phyloP scores from a whole-genome alignment of 176 grass and related monocot genomes.

The Oryza meridionalis region DNA sequence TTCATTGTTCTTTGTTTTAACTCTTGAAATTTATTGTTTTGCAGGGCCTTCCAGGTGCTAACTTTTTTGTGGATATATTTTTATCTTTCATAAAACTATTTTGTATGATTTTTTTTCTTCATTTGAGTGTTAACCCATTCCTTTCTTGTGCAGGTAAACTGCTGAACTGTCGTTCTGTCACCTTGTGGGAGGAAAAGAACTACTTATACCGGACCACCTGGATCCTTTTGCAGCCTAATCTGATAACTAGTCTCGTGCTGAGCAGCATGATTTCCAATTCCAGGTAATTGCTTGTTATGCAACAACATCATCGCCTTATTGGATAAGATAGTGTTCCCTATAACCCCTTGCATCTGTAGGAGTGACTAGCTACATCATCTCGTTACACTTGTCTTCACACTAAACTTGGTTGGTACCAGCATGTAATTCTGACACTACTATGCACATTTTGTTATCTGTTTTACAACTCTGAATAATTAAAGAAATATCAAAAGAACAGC shows the following conservation, averaged over 20 bases:
- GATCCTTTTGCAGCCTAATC: background rate
- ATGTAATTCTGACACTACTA: background rate
- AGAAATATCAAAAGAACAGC: background rate
- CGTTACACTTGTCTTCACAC: background rate
- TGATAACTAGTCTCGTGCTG: background rate
- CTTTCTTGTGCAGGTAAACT: constrained; percentile 48
- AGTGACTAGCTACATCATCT: background rate
- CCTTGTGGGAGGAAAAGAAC: background rate
- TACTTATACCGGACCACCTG: background rate
- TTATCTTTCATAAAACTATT: constrained; percentile 15
- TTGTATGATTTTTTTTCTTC: constrained; percentile 31
- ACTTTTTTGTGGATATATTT: constrained; percentile 44
- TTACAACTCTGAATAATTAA: background rate
- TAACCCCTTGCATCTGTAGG: background rate
- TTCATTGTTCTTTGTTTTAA: constrained; percentile 33
- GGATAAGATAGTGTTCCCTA: background rate
- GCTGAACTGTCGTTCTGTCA: constrained; percentile 18
- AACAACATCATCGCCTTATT: background rate
- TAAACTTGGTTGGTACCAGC: background rate
- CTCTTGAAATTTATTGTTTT: constrained; percentile 63
- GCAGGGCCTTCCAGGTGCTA: constrained; percentile 66
- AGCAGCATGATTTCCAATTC: constrained; percentile 32
- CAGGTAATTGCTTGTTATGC: constrained; percentile 35
- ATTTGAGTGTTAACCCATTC: constrained; percentile 9
- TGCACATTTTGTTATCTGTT: background rate